Percentiles rank a stretch among this genome's conserved stretches.
phyloP scores from a whole-genome alignment of 805 yeast species.

The Maudiozyma pseudohumilis region DNA sequence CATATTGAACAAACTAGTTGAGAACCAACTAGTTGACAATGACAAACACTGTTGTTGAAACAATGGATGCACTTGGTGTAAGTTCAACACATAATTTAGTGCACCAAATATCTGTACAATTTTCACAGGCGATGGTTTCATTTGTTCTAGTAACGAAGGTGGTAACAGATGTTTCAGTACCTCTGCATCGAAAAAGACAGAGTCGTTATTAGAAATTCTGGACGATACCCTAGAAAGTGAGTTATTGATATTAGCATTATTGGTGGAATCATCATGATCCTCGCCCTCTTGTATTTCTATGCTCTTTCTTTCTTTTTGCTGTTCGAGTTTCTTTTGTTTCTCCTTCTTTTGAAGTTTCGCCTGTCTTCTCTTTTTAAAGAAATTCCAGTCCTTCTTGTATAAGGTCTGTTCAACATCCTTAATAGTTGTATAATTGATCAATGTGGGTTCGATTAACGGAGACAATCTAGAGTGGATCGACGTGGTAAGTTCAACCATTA shows the following conservation, averaged over 20 bases:
- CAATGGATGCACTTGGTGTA: conserved; percentile 71
- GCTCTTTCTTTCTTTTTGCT: conserved; percentile 2
- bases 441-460: conserved; percentile 50
- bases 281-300: background rate
- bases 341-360: conserved; percentile 12
- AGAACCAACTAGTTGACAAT: conserved; percentile 69
- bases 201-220: background rate
- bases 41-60: conserved; percentile 71
- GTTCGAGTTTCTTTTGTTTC: conserved; percentile 7
- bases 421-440: conserved; percentile 68
- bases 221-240: background rate
- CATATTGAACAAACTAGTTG: conserved; percentile 62
- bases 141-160: conserved; percentile 68
- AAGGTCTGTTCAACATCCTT: conserved; percentile 71
- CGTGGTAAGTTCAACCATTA: conserved; percentile 55
- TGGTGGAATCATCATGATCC: conserved; percentile 6
- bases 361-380: conserved; percentile 38
- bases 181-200: conserved; percentile 50
- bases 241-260: background rate
- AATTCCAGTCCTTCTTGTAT: conserved; percentile 65
- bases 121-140: conserved; percentile 82
- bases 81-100: conserved; percentile 68
- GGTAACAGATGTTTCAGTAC: conserved; percentile 72
- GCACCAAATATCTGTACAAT: conserved; percentile 85
- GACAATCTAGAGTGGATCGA: conserved; percentile 54